Conservation (phyloP, 1,284 basidiomycete genomes). For the Melampsora larici-populina region DNA sequence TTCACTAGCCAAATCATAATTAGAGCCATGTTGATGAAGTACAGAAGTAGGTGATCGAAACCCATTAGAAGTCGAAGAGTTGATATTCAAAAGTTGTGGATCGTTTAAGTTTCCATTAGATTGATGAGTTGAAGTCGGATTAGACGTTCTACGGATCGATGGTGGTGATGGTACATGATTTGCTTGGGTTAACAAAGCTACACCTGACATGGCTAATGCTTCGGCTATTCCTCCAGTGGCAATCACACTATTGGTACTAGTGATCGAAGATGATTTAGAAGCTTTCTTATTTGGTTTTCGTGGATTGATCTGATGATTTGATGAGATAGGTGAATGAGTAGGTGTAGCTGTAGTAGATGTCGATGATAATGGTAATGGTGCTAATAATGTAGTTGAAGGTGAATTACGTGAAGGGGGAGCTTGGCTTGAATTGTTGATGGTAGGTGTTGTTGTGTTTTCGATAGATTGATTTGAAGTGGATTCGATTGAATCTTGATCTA, state of each 20-base stretch:
- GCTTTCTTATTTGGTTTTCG: not conserved
- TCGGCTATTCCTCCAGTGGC: conserved; percentile 5
- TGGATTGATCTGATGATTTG: not conserved
- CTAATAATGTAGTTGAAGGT: not conserved
- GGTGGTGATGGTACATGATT: not conserved
- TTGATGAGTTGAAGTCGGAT: not conserved
- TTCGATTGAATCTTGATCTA: not conserved
- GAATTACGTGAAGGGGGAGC: not conserved
- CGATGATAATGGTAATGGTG: not conserved
- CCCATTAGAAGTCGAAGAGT: not conserved
- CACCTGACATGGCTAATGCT: conserved; percentile 23
- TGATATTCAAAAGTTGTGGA: not conserved
- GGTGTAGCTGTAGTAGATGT: not conserved
- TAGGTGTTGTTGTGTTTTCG: too few relatives aligned
- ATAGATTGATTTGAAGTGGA: not conserved
- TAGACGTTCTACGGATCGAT: not conserved
- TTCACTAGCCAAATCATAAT: not conserved
- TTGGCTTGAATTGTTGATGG: not conserved
- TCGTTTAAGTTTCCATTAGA: not conserved
- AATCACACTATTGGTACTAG: not conserved
- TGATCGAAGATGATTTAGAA: not conserved
- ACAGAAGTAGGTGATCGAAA: not conserved
- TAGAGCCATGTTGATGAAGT: not conserved
- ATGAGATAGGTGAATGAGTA: not conserved
- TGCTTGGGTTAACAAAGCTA: not conserved